Conservation (phyloP, 2,329 filamentous ascomycete genomes). For the Parascedosporium putredinis region DNA sequence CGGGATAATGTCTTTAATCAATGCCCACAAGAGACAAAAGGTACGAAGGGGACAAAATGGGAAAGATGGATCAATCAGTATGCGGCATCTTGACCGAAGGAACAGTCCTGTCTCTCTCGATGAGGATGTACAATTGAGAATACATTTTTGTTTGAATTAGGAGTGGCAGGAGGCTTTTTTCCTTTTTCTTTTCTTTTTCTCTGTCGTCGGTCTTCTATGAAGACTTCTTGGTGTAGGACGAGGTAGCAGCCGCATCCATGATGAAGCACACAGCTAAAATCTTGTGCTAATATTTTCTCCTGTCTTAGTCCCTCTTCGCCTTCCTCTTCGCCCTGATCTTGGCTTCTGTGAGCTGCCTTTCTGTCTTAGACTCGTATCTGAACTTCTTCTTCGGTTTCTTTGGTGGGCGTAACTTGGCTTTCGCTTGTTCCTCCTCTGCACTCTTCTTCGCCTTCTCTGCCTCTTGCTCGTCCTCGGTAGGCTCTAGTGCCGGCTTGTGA, state of each 20-base stretch:
- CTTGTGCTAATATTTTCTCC: slow-evolving; percentile 2
- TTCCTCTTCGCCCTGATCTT: slow-evolving; percentile 60
- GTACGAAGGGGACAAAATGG: too few species aligned
- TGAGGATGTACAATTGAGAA: background rate
- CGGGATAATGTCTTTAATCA: too few species aligned
- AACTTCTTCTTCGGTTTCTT: slow-evolving; percentile 71
- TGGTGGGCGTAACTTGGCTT: slow-evolving; percentile 17
- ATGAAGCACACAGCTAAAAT: slow-evolving; percentile 3
- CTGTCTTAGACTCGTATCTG: slow-evolving; percentile 80
- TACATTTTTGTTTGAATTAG: background rate
- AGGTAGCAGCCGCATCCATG: background rate
- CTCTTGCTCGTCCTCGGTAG: slow-evolving; percentile 25
- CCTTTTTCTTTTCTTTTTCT: too few species aligned
- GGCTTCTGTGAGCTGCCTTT: slow-evolving; percentile 62
- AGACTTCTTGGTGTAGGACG: too few species aligned
- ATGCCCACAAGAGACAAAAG: too few species aligned
- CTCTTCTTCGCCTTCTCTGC: slow-evolving; percentile 12
- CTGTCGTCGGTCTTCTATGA: background rate
- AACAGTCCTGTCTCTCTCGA: too few species aligned
- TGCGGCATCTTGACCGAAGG: too few species aligned
- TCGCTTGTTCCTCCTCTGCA: slow-evolving; percentile 22
- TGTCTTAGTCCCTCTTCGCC: slow-evolving; percentile 15
- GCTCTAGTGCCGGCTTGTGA: slow-evolving; percentile 36
- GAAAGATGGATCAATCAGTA: background rate
- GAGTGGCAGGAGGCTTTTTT: background rate